phyloP scores from a whole-genome alignment of 495 filamentous ascomycete species.

The Xylaria bambusicola region DNA sequence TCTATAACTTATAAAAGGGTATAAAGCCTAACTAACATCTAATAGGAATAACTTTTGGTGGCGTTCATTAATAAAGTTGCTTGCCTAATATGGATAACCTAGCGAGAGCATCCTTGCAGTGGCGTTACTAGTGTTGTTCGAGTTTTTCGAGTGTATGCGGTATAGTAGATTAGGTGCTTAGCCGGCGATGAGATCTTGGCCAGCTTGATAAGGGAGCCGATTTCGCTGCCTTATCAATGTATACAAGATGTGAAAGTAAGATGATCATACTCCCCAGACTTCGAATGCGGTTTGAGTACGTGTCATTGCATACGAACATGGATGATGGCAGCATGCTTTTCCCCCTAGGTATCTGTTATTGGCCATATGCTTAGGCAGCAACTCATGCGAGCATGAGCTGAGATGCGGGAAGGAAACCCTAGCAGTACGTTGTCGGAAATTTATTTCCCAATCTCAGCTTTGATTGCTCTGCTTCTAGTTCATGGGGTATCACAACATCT shows the following conservation, averaged over 20 bases:
- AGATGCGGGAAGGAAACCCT: not conserved
- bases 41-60: too few species aligned
- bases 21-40: too few species aligned
- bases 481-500: not conserved
- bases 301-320: conserved; percentile 7
- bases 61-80: too few species aligned
- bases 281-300: not conserved
- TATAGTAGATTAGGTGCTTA: conserved; percentile 1
- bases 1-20: too few species aligned
- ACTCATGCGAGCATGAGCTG: not conserved
- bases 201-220: conserved; percentile 1
- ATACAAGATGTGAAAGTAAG: not conserved
- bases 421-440: not conserved
- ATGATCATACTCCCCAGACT: not conserved
- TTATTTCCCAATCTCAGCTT: not conserved
- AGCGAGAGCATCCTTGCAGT: too few species aligned
- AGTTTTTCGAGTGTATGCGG: too few species aligned
- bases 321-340: too few species aligned
- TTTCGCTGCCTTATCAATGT: not conserved
- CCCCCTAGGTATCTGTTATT: too few species aligned
- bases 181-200: not conserved
- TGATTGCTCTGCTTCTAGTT: not conserved
- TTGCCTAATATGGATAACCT: too few species aligned
- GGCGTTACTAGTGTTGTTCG: not conserved
- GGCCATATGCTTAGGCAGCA: too few species aligned